Evolutionary conservation across 306 rosid species (phyloP).

Genomic region (Cajanus cajan): DNA sequence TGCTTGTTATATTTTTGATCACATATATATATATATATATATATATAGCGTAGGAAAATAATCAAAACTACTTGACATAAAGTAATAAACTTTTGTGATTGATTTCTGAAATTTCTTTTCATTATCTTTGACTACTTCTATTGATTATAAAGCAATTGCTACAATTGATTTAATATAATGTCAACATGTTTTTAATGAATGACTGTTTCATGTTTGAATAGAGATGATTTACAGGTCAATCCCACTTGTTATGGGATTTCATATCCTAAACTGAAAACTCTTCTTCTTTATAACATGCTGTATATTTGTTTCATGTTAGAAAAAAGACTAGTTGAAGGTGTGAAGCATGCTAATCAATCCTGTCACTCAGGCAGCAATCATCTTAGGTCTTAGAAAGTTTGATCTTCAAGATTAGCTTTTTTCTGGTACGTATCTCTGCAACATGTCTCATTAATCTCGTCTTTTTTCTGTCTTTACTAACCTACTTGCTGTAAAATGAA

Average conservation of each 20-base stretch:
- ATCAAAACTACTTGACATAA: not conserved
- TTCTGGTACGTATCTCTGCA: constrained; percentile 33
- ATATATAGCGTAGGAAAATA: not conserved
- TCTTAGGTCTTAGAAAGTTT: constrained; percentile 19
- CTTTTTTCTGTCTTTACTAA: constrained; percentile 37
- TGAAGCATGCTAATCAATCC: constrained; percentile 38
- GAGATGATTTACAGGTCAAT: constrained; percentile 35
- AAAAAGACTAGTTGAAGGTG: constrained; percentile 39
- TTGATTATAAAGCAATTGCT: constrained; percentile 17
- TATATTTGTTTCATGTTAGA: constrained; percentile 38
- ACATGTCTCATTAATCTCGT: constrained; percentile 26
- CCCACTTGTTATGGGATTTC: constrained; percentile 21
- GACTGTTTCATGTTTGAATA: constrained; percentile 37
- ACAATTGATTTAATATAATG: constrained; percentile 27
- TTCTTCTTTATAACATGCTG: constrained; percentile 31
- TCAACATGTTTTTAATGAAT: constrained; percentile 28
- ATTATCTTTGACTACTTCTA: constrained; percentile 8
- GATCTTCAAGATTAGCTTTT: constrained; percentile 17
- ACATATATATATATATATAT: not conserved
- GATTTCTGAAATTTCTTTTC: constrained; percentile 19
- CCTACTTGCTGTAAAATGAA: constrained; percentile 73
- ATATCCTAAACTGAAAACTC: constrained; percentile 20
- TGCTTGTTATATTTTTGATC: not conserved
- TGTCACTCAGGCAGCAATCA: constrained; percentile 31
- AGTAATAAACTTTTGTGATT: constrained; percentile 1